A percentile compares a stretch with the other conserved stretches of the same genome.
phyloP scores from a whole-genome alignment of 805 yeast genomes.

The Yamadazyma phyllophila region DNA sequence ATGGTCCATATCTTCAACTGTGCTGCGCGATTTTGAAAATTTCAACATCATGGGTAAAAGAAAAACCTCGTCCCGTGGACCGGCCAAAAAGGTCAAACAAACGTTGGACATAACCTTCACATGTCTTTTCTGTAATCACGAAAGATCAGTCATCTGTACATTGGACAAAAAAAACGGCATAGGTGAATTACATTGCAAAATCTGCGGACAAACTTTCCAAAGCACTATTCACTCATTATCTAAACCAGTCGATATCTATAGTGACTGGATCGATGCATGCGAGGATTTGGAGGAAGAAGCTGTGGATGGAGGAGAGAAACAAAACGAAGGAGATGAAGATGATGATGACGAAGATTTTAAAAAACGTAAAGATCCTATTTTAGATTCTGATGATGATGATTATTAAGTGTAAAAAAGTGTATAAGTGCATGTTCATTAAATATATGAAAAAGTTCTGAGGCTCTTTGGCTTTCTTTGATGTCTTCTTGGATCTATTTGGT shows the following conservation, averaged over 20 bases:
- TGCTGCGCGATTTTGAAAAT: conserved; percentile 2
- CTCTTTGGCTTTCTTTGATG: too few species aligned
- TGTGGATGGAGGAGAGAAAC: conserved; percentile 21
- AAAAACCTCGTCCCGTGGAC: conserved; percentile 74
- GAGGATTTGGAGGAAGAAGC: conserved; percentile 71
- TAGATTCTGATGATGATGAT: conserved; percentile 34
- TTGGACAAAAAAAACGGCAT: conserved; percentile 82
- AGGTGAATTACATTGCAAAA: conserved; percentile 84
- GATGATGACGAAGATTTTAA: conserved; percentile 31
- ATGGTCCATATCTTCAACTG: not conserved
- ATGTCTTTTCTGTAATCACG: conserved; percentile 95
- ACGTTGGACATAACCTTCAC: conserved; percentile 78
- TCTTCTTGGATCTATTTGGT: conserved; percentile 4
- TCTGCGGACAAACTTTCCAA: conserved; percentile 93
- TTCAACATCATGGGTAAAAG: conserved; percentile 60
- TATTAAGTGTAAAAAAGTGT: conserved; percentile 12
- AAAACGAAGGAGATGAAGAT: conserved; percentile 24
- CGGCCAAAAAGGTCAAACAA: conserved; percentile 74
- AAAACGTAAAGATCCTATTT: conserved; percentile 11
- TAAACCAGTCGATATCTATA: conserved; percentile 91
- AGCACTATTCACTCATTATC: conserved; percentile 78
- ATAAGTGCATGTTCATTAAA: not conserved
- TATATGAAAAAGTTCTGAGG: too few species aligned
- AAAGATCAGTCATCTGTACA: conserved; percentile 82
- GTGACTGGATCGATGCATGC: conserved; percentile 98